A percentile compares a stretch with the other conserved stretches of the same genome.
phyloP scores from a whole-genome alignment of 495 filamentous ascomycete genomes.

The Penicillium maclennaniae region DNA sequence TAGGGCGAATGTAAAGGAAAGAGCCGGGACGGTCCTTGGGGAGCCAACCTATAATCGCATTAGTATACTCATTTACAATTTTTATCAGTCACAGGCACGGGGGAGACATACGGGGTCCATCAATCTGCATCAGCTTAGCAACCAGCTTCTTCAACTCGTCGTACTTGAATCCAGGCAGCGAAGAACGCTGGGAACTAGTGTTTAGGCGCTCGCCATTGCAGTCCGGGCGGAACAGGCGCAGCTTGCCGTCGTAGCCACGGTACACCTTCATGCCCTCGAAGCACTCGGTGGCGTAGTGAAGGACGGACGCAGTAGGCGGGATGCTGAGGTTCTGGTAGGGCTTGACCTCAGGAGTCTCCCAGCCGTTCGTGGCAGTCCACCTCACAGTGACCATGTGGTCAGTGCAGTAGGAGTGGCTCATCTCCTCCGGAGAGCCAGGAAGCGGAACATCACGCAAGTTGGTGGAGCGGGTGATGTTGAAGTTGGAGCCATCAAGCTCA shows the following conservation, averaged over 20 bases:
- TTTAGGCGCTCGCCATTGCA: slow-evolving; percentile 71
- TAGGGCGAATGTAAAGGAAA: slow-evolving; percentile 80
- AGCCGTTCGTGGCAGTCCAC: slow-evolving; percentile 67
- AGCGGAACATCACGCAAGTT: slow-evolving; percentile 65
- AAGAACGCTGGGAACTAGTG: slow-evolving; percentile 66
- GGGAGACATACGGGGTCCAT: slow-evolving; percentile 31
- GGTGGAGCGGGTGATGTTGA: slow-evolving; percentile 64
- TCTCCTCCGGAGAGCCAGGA: slow-evolving; percentile 49
- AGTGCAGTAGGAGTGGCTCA: slow-evolving; percentile 61
- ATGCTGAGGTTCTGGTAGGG: slow-evolving; percentile 78
- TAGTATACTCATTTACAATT: not conserved
- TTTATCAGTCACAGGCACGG: not conserved
- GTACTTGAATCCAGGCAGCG: slow-evolving; percentile 71
- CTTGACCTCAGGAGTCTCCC: slow-evolving; percentile 71
- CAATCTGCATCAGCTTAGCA: slow-evolving; percentile 55
- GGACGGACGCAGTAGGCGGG: slow-evolving; percentile 77
- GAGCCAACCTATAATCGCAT: slow-evolving; percentile 60
- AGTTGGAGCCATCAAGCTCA: slow-evolving; percentile 68
- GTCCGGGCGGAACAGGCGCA: slow-evolving; percentile 83
- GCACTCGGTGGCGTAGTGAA: slow-evolving; percentile 91
- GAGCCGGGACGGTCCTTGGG: slow-evolving; percentile 55
- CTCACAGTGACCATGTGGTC: slow-evolving; percentile 84
- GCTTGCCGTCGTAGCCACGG: slow-evolving; percentile 73
- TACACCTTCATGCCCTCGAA: slow-evolving; percentile 90
- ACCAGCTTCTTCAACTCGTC: slow-evolving; percentile 72